Conservation (phyloP, 306 rosid genomes). For the Vigna angularis region DNA sequence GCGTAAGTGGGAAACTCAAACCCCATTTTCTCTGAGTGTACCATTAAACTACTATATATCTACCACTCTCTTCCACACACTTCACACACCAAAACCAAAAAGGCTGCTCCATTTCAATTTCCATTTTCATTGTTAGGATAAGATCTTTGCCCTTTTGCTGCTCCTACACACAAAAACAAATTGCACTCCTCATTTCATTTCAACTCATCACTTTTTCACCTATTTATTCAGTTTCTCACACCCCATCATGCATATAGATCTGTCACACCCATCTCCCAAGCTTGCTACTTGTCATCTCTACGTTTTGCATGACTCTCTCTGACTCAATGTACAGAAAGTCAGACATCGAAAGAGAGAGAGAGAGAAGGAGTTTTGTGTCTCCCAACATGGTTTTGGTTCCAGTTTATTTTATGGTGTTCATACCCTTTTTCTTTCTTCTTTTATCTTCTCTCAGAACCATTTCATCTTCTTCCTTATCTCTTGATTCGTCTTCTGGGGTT, state of each 20-base stretch:
- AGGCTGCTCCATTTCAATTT: constrained; percentile 12
- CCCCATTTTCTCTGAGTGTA: neutral
- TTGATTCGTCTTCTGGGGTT: neutral
- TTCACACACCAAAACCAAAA: constrained; percentile 2
- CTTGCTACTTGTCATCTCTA: constrained; percentile 7
- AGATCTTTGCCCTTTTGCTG: neutral
- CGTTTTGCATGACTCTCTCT: constrained; percentile 16
- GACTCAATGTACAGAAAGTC: neutral
- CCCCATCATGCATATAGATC: neutral
- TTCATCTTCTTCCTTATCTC: neutral
- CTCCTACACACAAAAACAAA: neutral
- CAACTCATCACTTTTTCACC: too few species aligned
- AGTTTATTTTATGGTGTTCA: constrained; percentile 7
- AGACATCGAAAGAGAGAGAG: constrained; percentile 12
- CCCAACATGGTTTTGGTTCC: constrained; percentile 6
- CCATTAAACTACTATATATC: constrained; percentile 3
- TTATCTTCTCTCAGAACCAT: neutral
- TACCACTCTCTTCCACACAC: neutral
- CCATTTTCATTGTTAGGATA: too few species aligned
- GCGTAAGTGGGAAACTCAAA: constrained; percentile 19
- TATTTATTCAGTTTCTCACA: neutral
- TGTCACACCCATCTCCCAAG: neutral
- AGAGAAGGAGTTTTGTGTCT: neutral
- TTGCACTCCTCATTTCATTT: neutral
- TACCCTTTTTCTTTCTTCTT: neutral